Percentiles rank a stretch among this genome's conserved stretches.
These are phyloP conservation scores for Fragaria vesca DNA, from an alignment of 306 rosid species.

Conservation along the genomic window DNA sequence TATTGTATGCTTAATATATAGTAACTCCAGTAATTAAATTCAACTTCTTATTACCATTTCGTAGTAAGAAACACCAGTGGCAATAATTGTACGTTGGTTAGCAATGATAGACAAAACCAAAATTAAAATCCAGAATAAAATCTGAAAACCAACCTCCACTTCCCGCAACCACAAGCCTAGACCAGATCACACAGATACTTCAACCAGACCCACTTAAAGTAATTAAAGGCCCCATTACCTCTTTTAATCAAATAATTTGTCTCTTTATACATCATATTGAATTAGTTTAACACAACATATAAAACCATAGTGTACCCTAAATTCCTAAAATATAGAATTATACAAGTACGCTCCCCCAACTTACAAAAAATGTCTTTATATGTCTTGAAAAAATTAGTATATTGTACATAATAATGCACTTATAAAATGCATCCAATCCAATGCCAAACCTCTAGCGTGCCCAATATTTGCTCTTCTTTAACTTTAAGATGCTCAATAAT, in stretches of 20 bases:
- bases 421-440: neutral
- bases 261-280: neutral
- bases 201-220: constrained; percentile 6
- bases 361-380: constrained; percentile 10
- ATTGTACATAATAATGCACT: neutral
- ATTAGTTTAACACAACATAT: neutral
- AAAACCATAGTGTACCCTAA: neutral
- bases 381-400: neutral
- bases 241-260: neutral
- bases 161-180: neutral
- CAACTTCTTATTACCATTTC: no score
- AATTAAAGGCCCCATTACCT: neutral
- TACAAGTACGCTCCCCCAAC: neutral
- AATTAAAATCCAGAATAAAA: constrained; percentile 6
- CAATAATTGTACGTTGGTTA: neutral
- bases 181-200: neutral
- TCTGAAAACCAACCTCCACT: neutral
- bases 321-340: no score
- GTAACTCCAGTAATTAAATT: no score
- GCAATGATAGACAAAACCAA: constrained; percentile 13
- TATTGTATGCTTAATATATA: no score
- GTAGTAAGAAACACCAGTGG: neutral
- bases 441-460: neutral
- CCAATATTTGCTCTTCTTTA: neutral
- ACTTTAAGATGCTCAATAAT: constrained; percentile 18